Evolutionary conservation across 1,139 yeast genomes (phyloP).

Genomic region (Torulaspora globosa): DNA sequence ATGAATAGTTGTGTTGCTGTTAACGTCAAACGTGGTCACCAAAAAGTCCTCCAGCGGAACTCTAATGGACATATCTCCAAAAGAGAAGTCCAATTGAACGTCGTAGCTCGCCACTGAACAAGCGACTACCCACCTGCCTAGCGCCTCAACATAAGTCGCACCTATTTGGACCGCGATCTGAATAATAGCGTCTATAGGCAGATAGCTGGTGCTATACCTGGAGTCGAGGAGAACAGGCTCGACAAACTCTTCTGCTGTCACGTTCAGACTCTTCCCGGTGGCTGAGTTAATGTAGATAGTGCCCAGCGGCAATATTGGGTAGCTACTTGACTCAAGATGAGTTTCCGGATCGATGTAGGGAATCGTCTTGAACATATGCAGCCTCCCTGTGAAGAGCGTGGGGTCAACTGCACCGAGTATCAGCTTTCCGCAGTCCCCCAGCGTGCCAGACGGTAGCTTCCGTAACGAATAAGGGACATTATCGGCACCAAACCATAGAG

Average conservation of each 20-base stretch:
- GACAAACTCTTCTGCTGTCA: slow-evolving; percentile 37
- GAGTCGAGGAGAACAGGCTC: slow-evolving; percentile 63
- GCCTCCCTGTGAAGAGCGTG: slow-evolving; percentile 43
- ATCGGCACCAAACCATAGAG: slow-evolving; percentile 46
- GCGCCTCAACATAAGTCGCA: slow-evolving; percentile 55
- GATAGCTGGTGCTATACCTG: slow-evolving; percentile 47
- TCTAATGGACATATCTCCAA: slow-evolving; percentile 50
- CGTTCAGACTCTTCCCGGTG: slow-evolving; percentile 41
- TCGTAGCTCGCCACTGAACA: slow-evolving; percentile 50
- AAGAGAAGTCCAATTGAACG: slow-evolving; percentile 53
- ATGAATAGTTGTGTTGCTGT: slow-evolving; percentile 35
- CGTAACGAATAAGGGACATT: slow-evolving; percentile 7
- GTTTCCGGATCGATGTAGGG: slow-evolving; percentile 41
- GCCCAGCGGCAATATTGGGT: slow-evolving; percentile 58
- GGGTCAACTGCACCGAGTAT: slow-evolving; percentile 60
- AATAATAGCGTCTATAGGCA: slow-evolving; percentile 59
- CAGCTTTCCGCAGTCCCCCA: slow-evolving; percentile 39
- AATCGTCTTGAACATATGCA: slow-evolving; percentile 48
- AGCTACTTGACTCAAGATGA: slow-evolving; percentile 34
- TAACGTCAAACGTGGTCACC: slow-evolving; percentile 39
- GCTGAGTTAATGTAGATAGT: slow-evolving; percentile 47
- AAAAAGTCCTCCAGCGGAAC: slow-evolving; percentile 55
- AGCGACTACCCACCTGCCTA: slow-evolving; percentile 60
- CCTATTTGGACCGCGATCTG: slow-evolving; percentile 70
- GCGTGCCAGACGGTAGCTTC: slow-evolving; percentile 1